A percentile compares a stretch with the other conserved stretches of the same genome.
phyloP scores from a whole-genome alignment of 208 protist species.

The Leishmania martiniquensis region DNA sequence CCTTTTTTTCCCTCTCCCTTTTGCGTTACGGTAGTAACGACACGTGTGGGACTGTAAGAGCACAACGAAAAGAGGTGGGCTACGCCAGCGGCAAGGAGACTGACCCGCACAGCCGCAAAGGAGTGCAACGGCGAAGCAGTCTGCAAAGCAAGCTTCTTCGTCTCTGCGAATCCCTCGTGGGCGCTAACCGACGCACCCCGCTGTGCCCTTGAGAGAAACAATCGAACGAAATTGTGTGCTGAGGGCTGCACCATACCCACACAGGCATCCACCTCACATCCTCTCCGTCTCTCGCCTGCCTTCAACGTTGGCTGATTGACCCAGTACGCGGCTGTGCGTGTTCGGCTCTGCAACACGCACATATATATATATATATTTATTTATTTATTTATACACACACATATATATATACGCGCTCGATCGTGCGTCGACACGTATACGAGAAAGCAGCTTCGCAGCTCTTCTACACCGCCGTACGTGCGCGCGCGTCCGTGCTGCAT shows the following conservation, averaged over 20 bases:
- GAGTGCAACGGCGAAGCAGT: background rate
- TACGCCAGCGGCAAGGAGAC: background rate
- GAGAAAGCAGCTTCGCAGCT: background rate
- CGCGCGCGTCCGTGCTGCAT: background rate
- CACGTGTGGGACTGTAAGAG: background rate
- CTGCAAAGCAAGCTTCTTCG: background rate
- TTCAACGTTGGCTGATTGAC: background rate
- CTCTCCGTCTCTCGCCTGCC: background rate
- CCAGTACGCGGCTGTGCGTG: background rate
- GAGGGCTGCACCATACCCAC: background rate
- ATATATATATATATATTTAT: background rate
- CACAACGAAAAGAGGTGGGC: background rate
- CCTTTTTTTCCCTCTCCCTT: background rate
- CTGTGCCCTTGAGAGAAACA: background rate
- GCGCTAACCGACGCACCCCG: background rate
- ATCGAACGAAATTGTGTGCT: background rate
- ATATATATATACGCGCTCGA: background rate
- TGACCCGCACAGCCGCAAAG: background rate
- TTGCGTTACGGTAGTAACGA: slow-evolving; percentile 1
- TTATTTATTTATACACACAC: background rate
- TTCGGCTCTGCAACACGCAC: background rate
- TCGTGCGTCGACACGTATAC: background rate
- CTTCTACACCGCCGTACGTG: background rate
- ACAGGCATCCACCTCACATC: background rate
- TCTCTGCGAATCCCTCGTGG: background rate